These are phyloP conservation scores for Globomyces sp. DNA, from an alignment of 371 early-diverging fungal genomes.

Conservation along the genomic window DNA sequence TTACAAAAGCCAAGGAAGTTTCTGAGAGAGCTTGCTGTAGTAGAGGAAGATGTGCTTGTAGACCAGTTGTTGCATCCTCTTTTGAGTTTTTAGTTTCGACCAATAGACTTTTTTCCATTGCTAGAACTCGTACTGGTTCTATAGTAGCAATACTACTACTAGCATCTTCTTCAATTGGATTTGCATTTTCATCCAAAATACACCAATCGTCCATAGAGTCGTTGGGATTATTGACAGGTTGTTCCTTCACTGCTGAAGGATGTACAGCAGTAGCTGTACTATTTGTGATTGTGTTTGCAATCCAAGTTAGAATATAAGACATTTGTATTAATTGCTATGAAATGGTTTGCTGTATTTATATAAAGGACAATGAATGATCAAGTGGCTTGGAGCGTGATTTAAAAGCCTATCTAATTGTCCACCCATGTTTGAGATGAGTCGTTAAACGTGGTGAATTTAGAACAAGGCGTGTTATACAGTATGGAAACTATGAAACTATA, in stretches of 20 bases:
- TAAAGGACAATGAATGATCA: too few species aligned
- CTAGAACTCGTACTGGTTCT: slow-evolving; percentile 10
- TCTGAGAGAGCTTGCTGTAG: slow-evolving; percentile 1
- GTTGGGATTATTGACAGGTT: neutral
- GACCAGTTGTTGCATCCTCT: neutral
- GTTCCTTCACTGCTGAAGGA: neutral
- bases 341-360: too few species aligned
- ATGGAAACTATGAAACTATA: too few species aligned
- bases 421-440: too few species aligned
- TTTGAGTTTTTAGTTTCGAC: neutral
- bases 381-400: too few species aligned
- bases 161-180: slow-evolving; percentile 10
- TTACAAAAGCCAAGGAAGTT: too few species aligned
- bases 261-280: too few species aligned
- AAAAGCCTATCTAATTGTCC: too few species aligned
- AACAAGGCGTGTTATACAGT: too few species aligned
- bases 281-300: slow-evolving; percentile 1
- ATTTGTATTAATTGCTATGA: neutral
- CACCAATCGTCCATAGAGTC: slow-evolving; percentile 11
- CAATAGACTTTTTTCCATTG: slow-evolving; percentile 1
- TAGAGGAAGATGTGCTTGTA: neutral
- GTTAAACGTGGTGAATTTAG: too few species aligned
- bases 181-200: slow-evolving; percentile 7
- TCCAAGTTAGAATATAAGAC: slow-evolving; percentile 15
- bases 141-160: slow-evolving; percentile 14